Base-by-base conservation (phyloP, 805 yeast genomes). In the Candida dajiaensis region DNA sequence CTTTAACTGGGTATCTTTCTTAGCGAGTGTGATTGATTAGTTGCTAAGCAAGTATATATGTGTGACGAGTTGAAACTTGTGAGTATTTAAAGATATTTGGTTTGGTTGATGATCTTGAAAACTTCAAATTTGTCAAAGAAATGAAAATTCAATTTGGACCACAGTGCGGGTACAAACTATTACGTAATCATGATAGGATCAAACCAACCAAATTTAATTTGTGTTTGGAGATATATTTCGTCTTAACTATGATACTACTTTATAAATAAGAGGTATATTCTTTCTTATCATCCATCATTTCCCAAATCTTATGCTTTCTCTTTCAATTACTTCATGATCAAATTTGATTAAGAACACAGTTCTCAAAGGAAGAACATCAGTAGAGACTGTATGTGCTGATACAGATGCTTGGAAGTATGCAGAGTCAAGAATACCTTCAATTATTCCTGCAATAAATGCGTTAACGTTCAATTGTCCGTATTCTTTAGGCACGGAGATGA, bases 371-470 rank as follows among this genome's bases (percentile, higher is more conserved):
- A 57, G 59, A 4, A 72, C 76, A 2, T 76, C 83, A 3, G 73
- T 64, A 1, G 86, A 85, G 16, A 82, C 87, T 0, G 83, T 74
- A 58, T 89, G 96, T 1, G 96, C 96, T n/a, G 85, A 78, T 8
- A 89, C 96, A 40, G 69, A 71, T 13, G 92, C 89, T 45, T 75
- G 80, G 59, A 87, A 87, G 51, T 80, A 81, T 2, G 87, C 71
- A 5, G 84, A 72, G 56, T 85, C 94, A 48, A 89, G 67, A 1
- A 88, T 81, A 0, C 95, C 95, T 62, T 89, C 96, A 37, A 88
- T 73, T 15, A 89, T 74, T 0, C 96, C 96, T 0, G 95, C 96
- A 1, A 83, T 78, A 59, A 85, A 86, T 0, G 96, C 90, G 15
- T 84, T 81, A 58, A 94, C 85, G 59, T 85, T 86, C 57, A 88